Base-by-base conservation (phyloP, 768 basidiomycete genomes). In the Lentinula boryana region DNA sequence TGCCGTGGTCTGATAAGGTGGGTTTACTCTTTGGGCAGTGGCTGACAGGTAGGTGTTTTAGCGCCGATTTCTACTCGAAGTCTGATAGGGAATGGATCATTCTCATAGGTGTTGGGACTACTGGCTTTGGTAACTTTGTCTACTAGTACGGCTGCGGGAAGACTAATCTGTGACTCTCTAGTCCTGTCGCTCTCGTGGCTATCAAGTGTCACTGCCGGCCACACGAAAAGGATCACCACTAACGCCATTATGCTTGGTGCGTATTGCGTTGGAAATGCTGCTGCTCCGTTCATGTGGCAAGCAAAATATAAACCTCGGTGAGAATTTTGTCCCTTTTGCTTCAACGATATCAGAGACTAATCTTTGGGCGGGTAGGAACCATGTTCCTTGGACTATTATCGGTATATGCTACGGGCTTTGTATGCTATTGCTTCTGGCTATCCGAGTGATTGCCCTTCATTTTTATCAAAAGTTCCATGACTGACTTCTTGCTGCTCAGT, bases 361-460 rank as follows among this genome's bases (percentile, higher is more conserved):
- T 63, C 27, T 27, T 21, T 35, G 7, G 51, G 61, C 55, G 36
- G 4, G 21, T 62, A 87, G 88, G 52, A 88, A 91, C 64, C 85
- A 80, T 60, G 70, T 91, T 32, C 91, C 90, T 2, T 93, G 91
- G 91, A 81, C 80, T 56, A 78, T 92, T 65, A 91, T 92, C 59
- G 83, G 86, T 2, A 68, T 84, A 56, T 88, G 86, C 71, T 85
- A 87, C 68, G 62, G 74, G 10, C 62, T 68, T 32, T 86, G 86
- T 70, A 84, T 86, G 51, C 18, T 74, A 8, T 57, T 77, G 12
- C 62, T 78, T 18, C 23, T 53, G 32, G 35, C 32, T 9, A 58
- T 58, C 43, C 57, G 48, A 31, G 57, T 58, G 6, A 6, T 31
- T 58, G 7, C 33, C 49, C 33, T 36, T 35, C 23, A 21, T 8